Percentiles rank a stretch among this genome's conserved stretches.
phyloP scores from a whole-genome alignment of 352 stramenopile genomes.

The Aphanomyces euteiches region DNA sequence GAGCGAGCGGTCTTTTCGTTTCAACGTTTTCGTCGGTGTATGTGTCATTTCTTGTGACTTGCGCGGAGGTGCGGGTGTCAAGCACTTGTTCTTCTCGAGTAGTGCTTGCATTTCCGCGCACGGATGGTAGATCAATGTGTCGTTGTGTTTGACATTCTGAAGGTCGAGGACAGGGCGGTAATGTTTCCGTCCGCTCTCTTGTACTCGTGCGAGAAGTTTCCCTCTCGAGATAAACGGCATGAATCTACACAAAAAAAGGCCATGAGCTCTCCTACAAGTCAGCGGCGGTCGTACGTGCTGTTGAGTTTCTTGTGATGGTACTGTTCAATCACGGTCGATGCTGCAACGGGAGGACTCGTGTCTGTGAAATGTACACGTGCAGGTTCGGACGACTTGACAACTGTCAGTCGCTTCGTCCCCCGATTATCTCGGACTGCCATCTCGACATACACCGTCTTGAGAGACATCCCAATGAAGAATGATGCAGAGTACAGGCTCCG shows the following conservation, averaged over 20 bases:
- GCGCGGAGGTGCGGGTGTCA: constrained; percentile 12
- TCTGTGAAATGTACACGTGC: background rate
- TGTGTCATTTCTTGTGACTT: constrained; percentile 6
- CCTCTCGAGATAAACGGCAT: constrained; percentile 19
- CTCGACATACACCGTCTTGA: constrained; percentile 6
- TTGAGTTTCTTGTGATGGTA: constrained; percentile 19
- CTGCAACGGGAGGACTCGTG: background rate
- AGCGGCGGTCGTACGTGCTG: constrained; percentile 21
- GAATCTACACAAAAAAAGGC: constrained; percentile 3
- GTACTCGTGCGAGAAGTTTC: constrained; percentile 21
- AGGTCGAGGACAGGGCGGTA: constrained; percentile 22
- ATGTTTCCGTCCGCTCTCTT: constrained; percentile 12
- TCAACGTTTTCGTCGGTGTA: constrained; percentile 24
- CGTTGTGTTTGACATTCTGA: background rate
- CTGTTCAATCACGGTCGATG: constrained; percentile 10
- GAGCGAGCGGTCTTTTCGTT: constrained; percentile 20
- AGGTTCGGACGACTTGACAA: constrained; percentile 12
- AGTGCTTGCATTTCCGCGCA: constrained; percentile 26
- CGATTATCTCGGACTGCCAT: constrained; percentile 9
- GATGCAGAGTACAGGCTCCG: constrained; percentile 2
- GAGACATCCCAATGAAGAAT: constrained; percentile 8
- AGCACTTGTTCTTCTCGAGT: constrained; percentile 21
- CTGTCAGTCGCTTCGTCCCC: constrained; percentile 7
- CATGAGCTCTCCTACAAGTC: background rate
- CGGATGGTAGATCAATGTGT: constrained; percentile 9